These are phyloP conservation scores for Backusella parvicylindrica DNA, from an alignment of 192 early-diverging fungal species.

Conservation along the genomic window DNA sequence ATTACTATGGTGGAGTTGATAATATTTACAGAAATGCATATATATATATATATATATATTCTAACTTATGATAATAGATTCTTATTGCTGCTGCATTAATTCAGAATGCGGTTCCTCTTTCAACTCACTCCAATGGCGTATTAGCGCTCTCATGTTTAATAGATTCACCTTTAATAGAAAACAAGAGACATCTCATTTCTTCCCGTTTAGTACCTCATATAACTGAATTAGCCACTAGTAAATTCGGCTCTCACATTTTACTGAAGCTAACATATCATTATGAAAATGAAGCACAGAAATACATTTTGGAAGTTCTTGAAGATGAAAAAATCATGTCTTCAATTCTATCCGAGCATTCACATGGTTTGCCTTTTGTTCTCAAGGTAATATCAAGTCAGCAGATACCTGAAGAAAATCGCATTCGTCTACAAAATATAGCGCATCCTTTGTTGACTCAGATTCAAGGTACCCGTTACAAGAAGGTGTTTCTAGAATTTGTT, in stretches of 20 bases:
- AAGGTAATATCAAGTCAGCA: neutral
- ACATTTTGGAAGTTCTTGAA: constrained; percentile 57
- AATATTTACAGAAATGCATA: neutral
- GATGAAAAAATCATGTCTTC: constrained; percentile 50
- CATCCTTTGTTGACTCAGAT: neutral
- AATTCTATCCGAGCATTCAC: constrained; percentile 66
- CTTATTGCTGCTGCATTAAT: constrained; percentile 85
- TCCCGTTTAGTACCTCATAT: constrained; percentile 75
- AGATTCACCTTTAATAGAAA: constrained; percentile 74
- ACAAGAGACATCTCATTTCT: constrained; percentile 75
- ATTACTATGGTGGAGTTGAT: neutral
- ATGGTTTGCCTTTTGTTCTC: constrained; percentile 43
- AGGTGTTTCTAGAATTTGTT: neutral
- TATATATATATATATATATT: neutral
- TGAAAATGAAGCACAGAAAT: constrained; percentile 82
- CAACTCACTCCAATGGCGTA: constrained; percentile 83
- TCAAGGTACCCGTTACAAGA: neutral
- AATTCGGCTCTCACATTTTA: constrained; percentile 77
- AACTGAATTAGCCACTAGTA: constrained; percentile 73
- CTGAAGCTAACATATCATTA: constrained; percentile 85
- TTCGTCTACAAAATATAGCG: neutral
- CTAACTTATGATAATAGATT: constrained; percentile 50
- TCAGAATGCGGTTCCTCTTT: constrained; percentile 66
- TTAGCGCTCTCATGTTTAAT: constrained; percentile 88
- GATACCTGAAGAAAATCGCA: neutral